These are phyloP conservation scores for Camelina laxa DNA, from an alignment of 345 rosid species.

Conservation along the genomic window DNA sequence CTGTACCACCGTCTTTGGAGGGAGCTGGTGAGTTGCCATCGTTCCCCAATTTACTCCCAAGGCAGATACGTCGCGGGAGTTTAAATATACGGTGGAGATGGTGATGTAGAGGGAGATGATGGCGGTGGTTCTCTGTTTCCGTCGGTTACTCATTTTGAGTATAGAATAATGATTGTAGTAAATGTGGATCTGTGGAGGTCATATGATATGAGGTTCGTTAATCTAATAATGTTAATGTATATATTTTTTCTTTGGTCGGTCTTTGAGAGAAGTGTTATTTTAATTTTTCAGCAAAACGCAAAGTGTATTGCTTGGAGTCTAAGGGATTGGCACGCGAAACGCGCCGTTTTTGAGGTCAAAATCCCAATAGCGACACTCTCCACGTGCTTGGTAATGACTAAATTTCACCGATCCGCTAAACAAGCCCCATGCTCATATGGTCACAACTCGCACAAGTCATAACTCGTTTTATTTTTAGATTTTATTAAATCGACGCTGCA, in stretches of 20 bases:
- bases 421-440: conserved; percentile 1
- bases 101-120: conserved; percentile 18
- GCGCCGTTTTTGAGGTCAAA: conserved; percentile 20
- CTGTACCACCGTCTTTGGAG: conserved; percentile 73
- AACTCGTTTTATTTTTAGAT: background rate
- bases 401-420: conserved; percentile 32
- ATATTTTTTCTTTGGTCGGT: conserved; percentile 29
- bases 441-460: background rate
- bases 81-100: conserved; percentile 15
- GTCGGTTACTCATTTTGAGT: conserved; percentile 23
- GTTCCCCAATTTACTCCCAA: conserved; percentile 96
- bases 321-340: conserved; percentile 29
- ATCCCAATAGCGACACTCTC: conserved; percentile 17
- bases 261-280: conserved; percentile 13
- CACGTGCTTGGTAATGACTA: conserved; percentile 31
- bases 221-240: background rate
- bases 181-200: conserved; percentile 30
- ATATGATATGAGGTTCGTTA: conserved; percentile 1
- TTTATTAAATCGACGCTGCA: conserved; percentile 28
- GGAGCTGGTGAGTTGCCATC: conserved; percentile 66
- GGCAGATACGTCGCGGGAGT: conserved; percentile 28
- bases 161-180: conserved; percentile 13
- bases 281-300: conserved; percentile 9
- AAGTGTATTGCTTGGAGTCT: conserved; percentile 33
- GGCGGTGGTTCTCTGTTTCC: conserved; percentile 9